Evolutionary conservation across 2,329 filamentous ascomycete genomes (phyloP).

Genomic region (Cyphellophora attinorum): DNA sequence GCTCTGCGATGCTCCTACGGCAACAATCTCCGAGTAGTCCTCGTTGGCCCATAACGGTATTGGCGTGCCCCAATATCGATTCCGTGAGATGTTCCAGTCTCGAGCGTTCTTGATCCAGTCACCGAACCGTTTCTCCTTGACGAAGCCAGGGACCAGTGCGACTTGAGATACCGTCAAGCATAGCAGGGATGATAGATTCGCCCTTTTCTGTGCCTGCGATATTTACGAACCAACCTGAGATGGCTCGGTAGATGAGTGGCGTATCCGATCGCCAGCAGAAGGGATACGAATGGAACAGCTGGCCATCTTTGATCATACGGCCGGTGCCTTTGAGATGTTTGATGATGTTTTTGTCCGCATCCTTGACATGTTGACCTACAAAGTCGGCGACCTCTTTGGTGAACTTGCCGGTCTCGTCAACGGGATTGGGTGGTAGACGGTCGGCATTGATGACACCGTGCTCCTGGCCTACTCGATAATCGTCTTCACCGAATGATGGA

Average conservation of each 20-base stretch:
- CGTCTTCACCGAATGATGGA: slow-evolving; percentile 81
- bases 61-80: slow-evolving; percentile 84
- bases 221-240: slow-evolving; percentile 84
- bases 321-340: slow-evolving; percentile 67
- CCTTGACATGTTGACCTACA: slow-evolving; percentile 73
- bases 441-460: slow-evolving; percentile 64
- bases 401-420: slow-evolving; percentile 72
- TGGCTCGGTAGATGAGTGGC: slow-evolving; percentile 78
- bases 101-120: slow-evolving; percentile 78
- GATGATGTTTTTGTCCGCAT: slow-evolving; percentile 79
- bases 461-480: slow-evolving; percentile 70
- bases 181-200: slow-evolving; percentile 57
- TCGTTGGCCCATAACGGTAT: slow-evolving; percentile 80
- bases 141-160: slow-evolving; percentile 75
- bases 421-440: slow-evolving; percentile 68
- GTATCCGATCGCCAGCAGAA: slow-evolving; percentile 84
- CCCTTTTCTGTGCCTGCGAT: slow-evolving; percentile 47
- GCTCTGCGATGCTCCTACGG: slow-evolving; percentile 71
- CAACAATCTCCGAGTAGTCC: slow-evolving; percentile 70
- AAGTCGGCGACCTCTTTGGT: slow-evolving; percentile 65
- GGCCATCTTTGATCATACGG: slow-evolving; percentile 67
- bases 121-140: slow-evolving; percentile 78
- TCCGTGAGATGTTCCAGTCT: slow-evolving; percentile 85
- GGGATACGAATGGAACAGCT: slow-evolving; percentile 75
- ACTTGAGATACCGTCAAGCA: slow-evolving; percentile 71